These are phyloP conservation scores for Neurospora tetraspora DNA, from an alignment of 495 filamentous ascomycete species.

Conservation along the genomic window DNA sequence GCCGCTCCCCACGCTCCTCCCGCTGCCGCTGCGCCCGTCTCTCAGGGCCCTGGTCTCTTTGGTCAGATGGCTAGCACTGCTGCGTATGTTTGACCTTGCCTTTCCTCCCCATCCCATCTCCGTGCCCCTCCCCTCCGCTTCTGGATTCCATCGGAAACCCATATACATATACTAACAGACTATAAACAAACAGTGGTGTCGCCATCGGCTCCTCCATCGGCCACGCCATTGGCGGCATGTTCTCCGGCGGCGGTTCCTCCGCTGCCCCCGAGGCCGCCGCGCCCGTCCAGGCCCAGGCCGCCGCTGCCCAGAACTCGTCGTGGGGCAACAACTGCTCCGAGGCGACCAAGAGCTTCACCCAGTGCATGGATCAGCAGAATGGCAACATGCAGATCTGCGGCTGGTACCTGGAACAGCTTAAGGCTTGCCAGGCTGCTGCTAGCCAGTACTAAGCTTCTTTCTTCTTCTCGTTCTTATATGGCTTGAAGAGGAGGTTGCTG, in stretches of 20 bases:
- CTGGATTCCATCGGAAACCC: neutral
- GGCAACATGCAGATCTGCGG: conserved; percentile 92
- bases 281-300: conserved; percentile 27
- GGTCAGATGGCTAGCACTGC: conserved; percentile 82
- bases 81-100: conserved; percentile 46
- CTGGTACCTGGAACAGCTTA: conserved; percentile 97
- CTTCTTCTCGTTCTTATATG: no score
- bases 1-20: conserved; percentile 37
- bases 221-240: conserved; percentile 82
- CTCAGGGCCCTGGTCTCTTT: conserved; percentile 62
- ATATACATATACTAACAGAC: conserved; percentile 5
- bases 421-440: conserved; percentile 88
- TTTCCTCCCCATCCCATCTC: neutral
- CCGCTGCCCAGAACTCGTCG: conserved; percentile 35
- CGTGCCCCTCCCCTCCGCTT: neutral
- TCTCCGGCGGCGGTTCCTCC: conserved; percentile 52
- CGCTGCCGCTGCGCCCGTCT: conserved; percentile 32
- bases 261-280: conserved; percentile 47
- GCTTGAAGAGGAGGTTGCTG: no score
- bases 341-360: conserved; percentile 77
- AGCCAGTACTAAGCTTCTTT: conserved; percentile 59
- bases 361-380: conserved; percentile 88
- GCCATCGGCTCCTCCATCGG: conserved; percentile 91
- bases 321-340: conserved; percentile 61
- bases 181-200: conserved; percentile 59